Base-by-base conservation (phyloP, 163 green algal genomes). In the Scenedesmus sp. region DNA sequence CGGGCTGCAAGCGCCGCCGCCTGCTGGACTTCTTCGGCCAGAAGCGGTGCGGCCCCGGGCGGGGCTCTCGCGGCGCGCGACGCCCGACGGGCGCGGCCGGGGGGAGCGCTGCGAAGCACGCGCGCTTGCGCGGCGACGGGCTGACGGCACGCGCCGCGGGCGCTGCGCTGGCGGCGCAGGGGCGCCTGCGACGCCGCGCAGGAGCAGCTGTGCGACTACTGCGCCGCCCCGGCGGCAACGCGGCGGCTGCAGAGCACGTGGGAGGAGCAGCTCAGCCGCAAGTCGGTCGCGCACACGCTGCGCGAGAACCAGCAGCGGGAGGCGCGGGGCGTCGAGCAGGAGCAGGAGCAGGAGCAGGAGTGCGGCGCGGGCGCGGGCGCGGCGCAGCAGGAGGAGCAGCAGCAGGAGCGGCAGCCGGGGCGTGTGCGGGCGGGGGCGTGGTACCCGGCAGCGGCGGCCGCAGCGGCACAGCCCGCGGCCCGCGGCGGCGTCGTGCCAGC, bases 1-100 rank as follows among this genome's bases (percentile, higher is more conserved):
- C 58, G n/a, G 71, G 71, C 31, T 80, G 71, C 71, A 80, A 50
- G 58, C 45, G 71, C 34, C 67, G 69, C 53, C 71, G 71, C 57
- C 33, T 80, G 14, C 50, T 80, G 15, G 36, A 44, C 14, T 80
- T 72, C 71, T 80, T 80, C 31, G 71, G 58, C 3, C n/a, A 70
- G 44, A 62, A 26, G 11, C 57, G 71, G 71, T 80, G 48, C 39
- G 29, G 48, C 0, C 2, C 26, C 11, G n/a, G 2, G 20, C 26
- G 22, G 11, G 33, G 57, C 20, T 45, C n/a, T 65, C 18, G 7
- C 22, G 6, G 34, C 15, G 11, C 42, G 10, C n/a, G n/a, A n/a
- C 26, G 7, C 9, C 42, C 5, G 7, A 7, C 7, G 45, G 14
- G 42, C 4, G 28, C n/a, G 45, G 10, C 4, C 29, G 11, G 2